Percentiles rank a stretch among this genome's conserved stretches.
phyloP scores from a whole-genome alignment of 148 eudicot genomes.

The Rhododendron vialii region DNA sequence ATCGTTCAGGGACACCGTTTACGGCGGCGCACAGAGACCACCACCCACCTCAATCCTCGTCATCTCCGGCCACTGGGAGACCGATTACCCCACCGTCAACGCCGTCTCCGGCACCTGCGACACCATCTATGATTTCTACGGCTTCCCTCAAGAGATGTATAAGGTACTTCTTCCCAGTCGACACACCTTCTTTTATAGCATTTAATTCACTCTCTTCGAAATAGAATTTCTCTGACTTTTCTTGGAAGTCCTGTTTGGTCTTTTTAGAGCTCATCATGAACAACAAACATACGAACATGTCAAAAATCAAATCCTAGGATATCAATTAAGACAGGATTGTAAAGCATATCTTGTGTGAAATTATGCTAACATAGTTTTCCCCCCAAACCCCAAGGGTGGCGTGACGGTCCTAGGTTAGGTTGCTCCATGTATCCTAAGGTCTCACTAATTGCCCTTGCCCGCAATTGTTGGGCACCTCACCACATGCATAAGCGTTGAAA shows the following conservation, averaged over 20 bases:
- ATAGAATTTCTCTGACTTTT: neutral
- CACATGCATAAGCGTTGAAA: too few species aligned
- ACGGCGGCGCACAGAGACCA: neutral
- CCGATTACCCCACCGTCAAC: conserved; percentile 51
- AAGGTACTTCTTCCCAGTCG: conserved; percentile 29
- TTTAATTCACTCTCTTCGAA: too few species aligned
- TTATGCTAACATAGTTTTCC: too few species aligned
- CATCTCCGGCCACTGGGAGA: conserved; percentile 78
- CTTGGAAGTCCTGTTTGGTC: neutral
- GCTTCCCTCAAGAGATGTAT: conserved; percentile 65
- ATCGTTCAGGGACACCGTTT: conserved; percentile 34
- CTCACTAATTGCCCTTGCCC: too few species aligned
- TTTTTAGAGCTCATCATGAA: neutral
- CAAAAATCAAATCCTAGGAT: neutral
- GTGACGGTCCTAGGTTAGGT: too few species aligned
- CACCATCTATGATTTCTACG: conserved; percentile 68
- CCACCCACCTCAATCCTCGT: conserved; percentile 48
- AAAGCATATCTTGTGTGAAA: too few species aligned
- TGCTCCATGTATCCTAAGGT: too few species aligned
- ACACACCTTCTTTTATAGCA: too few species aligned
- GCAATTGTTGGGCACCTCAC: too few species aligned
- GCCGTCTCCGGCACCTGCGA: conserved; percentile 35
- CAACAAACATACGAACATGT: neutral
- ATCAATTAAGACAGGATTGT: neutral
- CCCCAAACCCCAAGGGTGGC: too few species aligned